Conservation (phyloP, 352 stramenopile species). For the Phytophthora pisi region DNA sequence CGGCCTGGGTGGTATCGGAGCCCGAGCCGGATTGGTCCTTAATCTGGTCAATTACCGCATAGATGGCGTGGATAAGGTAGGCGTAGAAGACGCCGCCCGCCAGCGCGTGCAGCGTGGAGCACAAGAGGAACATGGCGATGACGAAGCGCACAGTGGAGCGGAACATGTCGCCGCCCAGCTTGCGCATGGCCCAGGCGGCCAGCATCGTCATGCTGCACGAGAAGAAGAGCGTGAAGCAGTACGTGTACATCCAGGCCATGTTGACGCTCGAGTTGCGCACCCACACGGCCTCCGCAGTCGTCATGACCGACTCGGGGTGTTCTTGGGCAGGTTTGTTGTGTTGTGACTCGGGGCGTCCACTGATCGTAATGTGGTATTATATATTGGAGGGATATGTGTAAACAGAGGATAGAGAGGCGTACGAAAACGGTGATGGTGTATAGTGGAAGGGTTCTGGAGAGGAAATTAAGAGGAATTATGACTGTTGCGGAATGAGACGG, state of each 20-base stretch:
- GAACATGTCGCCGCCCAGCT: conserved; percentile 65
- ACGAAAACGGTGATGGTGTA: not conserved
- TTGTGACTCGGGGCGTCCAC: not conserved
- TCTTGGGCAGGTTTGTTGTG: not conserved
- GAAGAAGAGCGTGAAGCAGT: conserved; percentile 56
- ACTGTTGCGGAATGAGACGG: not conserved
- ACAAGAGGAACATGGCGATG: conserved; percentile 66
- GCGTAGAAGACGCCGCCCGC: conserved; percentile 61
- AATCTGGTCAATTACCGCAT: conserved; percentile 23
- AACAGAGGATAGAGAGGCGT: not conserved
- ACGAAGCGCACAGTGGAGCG: conserved; percentile 79
- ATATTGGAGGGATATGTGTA: too few species aligned
- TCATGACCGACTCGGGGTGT: conserved; percentile 9
- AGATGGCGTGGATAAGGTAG: conserved; percentile 51
- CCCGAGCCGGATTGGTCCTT: conserved; percentile 16
- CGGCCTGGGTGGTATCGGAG: conserved; percentile 16
- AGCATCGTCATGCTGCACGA: conserved; percentile 61
- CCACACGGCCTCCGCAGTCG: conserved; percentile 21
- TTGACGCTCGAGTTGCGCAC: conserved; percentile 38
- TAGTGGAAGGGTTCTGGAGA: not conserved
- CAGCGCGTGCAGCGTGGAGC: conserved; percentile 55
- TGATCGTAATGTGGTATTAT: too few species aligned
- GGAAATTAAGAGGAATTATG: too few species aligned
- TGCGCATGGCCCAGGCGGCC: conserved; percentile 67
- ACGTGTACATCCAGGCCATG: conserved; percentile 71